Percentiles rank a stretch among this genome's conserved stretches.
Conservation (phyloP, 108 stramenopile genomes). For the Skeletonema marinoi region DNA sequence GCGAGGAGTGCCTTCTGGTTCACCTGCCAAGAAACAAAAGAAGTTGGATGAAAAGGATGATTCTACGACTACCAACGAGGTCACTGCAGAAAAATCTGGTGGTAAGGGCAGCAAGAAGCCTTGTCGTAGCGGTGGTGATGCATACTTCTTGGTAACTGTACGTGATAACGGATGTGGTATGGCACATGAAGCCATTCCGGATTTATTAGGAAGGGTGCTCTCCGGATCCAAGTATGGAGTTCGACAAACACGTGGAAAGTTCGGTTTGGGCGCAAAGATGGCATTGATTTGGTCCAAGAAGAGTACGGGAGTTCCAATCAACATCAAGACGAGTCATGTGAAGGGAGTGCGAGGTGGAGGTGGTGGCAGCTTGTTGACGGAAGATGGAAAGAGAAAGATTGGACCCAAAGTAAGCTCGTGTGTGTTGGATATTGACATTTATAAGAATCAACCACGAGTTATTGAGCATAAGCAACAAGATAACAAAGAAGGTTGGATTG, state of each 20-base stretch:
- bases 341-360: conserved; percentile 17
- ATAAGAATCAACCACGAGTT: conserved; percentile 88
- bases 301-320: conserved; percentile 90
- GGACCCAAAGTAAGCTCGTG: conserved; percentile 65
- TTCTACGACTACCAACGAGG: not conserved
- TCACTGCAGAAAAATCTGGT: not conserved
- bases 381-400: conserved; percentile 39
- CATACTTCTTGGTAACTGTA: conserved; percentile 87
- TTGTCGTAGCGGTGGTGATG: conserved; percentile 44
- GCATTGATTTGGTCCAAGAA: conserved; percentile 98
- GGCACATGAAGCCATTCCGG: conserved; percentile 89
- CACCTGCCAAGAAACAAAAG: conserved; percentile 22
- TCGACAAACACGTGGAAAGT: conserved; percentile 95
- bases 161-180: conserved; percentile 97
- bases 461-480: conserved; percentile 69
- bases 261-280: conserved; percentile 98
- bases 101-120: not conserved
- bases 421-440: conserved; percentile 95
- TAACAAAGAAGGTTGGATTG: conserved; percentile 78
- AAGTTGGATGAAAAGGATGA: conserved; percentile 20
- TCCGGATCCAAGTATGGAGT: conserved; percentile 96
- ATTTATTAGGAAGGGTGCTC: conserved; percentile 91
- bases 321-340: conserved; percentile 65
- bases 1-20: conserved; percentile 56
- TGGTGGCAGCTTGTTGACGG: conserved; percentile 12